Conservation (phyloP, 257 asterid species). For the Ocimum tenuiflorum region DNA sequence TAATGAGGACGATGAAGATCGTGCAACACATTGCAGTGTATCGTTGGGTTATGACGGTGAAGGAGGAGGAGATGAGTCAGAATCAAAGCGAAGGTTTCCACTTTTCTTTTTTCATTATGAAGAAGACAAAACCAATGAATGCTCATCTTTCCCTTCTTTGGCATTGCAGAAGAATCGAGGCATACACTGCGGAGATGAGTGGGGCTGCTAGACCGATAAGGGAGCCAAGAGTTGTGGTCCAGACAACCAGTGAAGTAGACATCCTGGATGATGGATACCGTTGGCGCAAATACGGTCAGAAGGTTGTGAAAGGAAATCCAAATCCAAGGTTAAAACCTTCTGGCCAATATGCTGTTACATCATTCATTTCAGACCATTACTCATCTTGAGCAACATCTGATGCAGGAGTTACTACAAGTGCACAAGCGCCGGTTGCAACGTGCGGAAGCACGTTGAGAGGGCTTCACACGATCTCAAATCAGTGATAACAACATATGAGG, state of each 20-base stretch:
- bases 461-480: conserved; percentile 76
- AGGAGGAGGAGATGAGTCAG: conserved; percentile 80
- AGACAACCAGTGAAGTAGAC: conserved; percentile 88
- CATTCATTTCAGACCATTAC: background rate
- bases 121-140: background rate
- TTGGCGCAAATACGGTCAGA: conserved; percentile 97
- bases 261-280: conserved; percentile 87
- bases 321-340: conserved; percentile 70
- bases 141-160: background rate
- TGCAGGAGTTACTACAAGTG: conserved; percentile 94
- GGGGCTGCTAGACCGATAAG: conserved; percentile 58
- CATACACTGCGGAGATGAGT: conserved; percentile 38
- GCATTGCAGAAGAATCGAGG: conserved; percentile 43
- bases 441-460: conserved; percentile 81
- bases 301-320: conserved; percentile 91
- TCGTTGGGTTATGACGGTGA: conserved; percentile 66
- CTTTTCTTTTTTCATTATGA: background rate
- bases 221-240: conserved; percentile 91
- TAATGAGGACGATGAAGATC: conserved; percentile 61
- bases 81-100: conserved; percentile 73
- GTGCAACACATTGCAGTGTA: conserved; percentile 52
- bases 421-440: conserved; percentile 76
- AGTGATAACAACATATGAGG: conserved; percentile 81
- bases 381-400: background rate
- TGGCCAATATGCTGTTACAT: background rate